These are phyloP conservation scores for Dryas alaskensis DNA, from an alignment of 306 rosid species.

Conservation along the genomic window DNA sequence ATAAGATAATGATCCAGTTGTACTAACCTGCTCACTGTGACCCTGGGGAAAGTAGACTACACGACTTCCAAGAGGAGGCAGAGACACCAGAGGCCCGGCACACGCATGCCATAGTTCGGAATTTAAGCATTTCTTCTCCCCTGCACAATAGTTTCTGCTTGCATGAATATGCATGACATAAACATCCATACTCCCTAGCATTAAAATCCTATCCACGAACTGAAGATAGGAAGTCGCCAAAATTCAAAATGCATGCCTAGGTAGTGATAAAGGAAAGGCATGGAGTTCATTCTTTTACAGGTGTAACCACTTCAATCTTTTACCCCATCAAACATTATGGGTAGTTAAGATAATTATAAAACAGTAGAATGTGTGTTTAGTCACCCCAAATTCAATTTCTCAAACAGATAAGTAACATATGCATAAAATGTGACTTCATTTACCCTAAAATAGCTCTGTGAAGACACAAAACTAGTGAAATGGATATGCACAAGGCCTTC, in stretches of 20 bases:
- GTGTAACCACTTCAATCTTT: neutral
- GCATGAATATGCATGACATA: constrained; percentile 20
- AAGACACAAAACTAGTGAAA: neutral
- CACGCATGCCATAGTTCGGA: constrained; percentile 83
- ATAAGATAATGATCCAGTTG: constrained; percentile 5
- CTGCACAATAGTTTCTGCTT: constrained; percentile 33
- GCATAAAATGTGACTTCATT: neutral
- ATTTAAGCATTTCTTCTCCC: constrained; percentile 66
- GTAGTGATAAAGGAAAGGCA: constrained; percentile 11
- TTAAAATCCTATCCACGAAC: constrained; percentile 2
- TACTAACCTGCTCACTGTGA: constrained; percentile 70
- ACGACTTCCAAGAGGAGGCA: constrained; percentile 66
- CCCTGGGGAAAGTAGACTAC: constrained; percentile 79
- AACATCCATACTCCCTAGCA: constrained; percentile 17
- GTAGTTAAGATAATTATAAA: constrained; percentile 7
- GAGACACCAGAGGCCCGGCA: constrained; percentile 72
- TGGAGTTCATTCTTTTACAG: neutral
- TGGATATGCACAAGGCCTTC: neutral
- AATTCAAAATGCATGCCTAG: constrained; percentile 1
- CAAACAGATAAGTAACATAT: neutral
- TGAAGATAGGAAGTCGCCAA: neutral
- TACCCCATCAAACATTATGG: neutral
- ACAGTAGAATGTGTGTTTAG: constrained; percentile 5
- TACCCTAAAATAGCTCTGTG: neutral
- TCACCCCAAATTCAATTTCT: constrained; percentile 14